Evolutionary conservation across 208 protist genomes (phyloP), one percentile per base, ranked within the genome.

Genomic region (Acanthamoeba healyi): DNA sequence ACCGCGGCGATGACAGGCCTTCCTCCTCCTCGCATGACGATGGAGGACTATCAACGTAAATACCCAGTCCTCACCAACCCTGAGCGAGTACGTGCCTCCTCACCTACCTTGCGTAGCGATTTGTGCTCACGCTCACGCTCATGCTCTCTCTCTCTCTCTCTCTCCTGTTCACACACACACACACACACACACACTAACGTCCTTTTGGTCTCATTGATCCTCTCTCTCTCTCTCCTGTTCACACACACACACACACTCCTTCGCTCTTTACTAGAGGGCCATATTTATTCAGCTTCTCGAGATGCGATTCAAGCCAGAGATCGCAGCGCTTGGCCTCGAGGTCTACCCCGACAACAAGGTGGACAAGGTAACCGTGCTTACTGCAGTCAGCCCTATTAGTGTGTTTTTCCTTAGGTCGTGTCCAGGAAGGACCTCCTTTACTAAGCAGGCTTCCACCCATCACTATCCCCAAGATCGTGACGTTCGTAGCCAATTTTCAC

Each of bases 271-370:
- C n/a, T n/a, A 91, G 84, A 65, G 61, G 24, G 38, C 84, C 19
- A 34, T 91, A 32, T 91, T 91, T 15, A 91, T 91, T 2, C 34
- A 91, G n/a, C 36, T 91, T 22, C 58, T 72, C 14, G 56, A 72
- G 84, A 91, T 91, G 84, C 51, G 84, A 40, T 91, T 93, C 65
- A 82, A 93, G 19, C 65, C 89, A 40, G 89, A 82, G 12, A 93
- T 93, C 17, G 65, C 82, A 10, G 89, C 38, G 7, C 92, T 61
- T 1, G 61, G 46, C 12, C 65, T 93, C 10, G 89, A 93, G n/a
- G 46, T 93, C 15, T 82, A 49, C 29, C 34, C 89, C 22, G 63
- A 77, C 26, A 77, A 49, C 44, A 14, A 93, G 24, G 38, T 65
- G 19, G 49, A 82, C 7, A 93, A 82, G 89, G 67, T 93, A 82